Evolutionary conservation across 352 stramenopile genomes (phyloP).

Genomic region (Elongisporangium senticosum): DNA sequence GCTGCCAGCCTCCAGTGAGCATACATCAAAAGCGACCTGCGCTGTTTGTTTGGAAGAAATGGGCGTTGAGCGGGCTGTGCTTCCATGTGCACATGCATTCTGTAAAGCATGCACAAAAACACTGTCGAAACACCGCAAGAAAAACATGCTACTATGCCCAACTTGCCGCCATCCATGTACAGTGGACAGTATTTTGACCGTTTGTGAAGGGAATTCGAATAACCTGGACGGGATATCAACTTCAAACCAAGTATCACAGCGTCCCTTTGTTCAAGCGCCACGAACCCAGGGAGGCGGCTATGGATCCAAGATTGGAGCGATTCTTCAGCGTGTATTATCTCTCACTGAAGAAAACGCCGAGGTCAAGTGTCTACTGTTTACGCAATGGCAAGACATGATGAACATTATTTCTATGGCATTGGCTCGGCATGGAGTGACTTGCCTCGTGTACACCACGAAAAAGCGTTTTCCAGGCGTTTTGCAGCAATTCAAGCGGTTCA

Average conservation of each 20-base stretch:
- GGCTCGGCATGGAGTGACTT: constrained; percentile 44
- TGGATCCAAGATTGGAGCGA: constrained; percentile 68
- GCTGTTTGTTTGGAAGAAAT: constrained; percentile 79
- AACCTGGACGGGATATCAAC: neutral
- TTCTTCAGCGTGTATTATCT: constrained; percentile 38
- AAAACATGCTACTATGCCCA: constrained; percentile 39
- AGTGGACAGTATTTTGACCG: constrained; percentile 15
- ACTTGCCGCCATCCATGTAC: constrained; percentile 41
- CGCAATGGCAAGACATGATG: constrained; percentile 89
- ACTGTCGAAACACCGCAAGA: constrained; percentile 19
- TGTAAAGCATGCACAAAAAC: constrained; percentile 41
- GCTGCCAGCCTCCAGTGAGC: too few relatives aligned
- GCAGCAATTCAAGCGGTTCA: constrained; percentile 44
- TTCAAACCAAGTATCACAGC: neutral
- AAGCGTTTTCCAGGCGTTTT: constrained; percentile 36
- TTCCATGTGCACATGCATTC: constrained; percentile 86
- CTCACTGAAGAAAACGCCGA: constrained; percentile 41
- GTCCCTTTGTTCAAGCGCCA: constrained; percentile 1
- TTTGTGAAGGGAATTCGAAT: constrained; percentile 11
- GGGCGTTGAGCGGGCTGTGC: constrained; percentile 51
- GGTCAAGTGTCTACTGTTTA: constrained; percentile 90
- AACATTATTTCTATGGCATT: constrained; percentile 13
- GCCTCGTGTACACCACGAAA: constrained; percentile 67
- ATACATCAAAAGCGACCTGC: constrained; percentile 21
- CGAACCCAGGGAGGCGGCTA: constrained; percentile 25